These are phyloP conservation scores for Tetracladium marchalianum DNA, from an alignment of 495 filamentous ascomycete species.

Conservation along the genomic window DNA sequence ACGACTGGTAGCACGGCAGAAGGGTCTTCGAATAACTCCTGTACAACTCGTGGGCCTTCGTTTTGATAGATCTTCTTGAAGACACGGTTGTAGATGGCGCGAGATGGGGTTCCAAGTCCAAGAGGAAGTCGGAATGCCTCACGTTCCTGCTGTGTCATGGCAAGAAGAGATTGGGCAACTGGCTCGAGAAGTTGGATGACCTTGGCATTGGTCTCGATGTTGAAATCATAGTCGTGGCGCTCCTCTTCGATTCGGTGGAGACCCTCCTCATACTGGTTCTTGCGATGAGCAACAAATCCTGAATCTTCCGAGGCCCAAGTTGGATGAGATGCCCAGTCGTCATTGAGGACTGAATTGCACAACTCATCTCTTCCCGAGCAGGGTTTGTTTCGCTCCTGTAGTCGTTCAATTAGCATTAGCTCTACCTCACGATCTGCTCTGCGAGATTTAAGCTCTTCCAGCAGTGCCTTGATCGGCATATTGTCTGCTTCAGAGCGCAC, in stretches of 20 bases:
- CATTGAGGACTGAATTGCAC: constrained; percentile 84
- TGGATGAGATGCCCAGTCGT: constrained; percentile 97
- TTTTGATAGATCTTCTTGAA: constrained; percentile 97
- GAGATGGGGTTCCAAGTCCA: constrained; percentile 85
- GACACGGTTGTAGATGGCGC: constrained; percentile 90
- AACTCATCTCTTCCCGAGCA: constrained; percentile 93
- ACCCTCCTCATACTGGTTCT: constrained; percentile 87
- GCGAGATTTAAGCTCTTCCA: too few species aligned
- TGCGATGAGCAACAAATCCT: constrained; percentile 94
- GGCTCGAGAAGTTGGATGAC: constrained; percentile 94
- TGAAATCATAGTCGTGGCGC: constrained; percentile 96
- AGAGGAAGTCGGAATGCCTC: constrained; percentile 63
- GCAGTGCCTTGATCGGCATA: too few species aligned
- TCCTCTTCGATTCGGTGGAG: constrained; percentile 97
- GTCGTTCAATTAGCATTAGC: not conserved
- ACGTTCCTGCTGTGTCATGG: constrained; percentile 61
- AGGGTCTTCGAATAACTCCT: constrained; percentile 71
- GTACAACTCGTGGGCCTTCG: constrained; percentile 73
- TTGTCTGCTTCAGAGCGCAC: too few species aligned
- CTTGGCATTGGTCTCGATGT: constrained; percentile 86
- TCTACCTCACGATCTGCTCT: too few species aligned
- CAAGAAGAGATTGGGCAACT: constrained; percentile 76
- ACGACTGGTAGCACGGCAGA: constrained; percentile 78
- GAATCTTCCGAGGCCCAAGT: constrained; percentile 99
- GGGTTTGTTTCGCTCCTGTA: constrained; percentile 65